Conservation (phyloP, 805 yeast species). For the Teunomyces panamensis region DNA sequence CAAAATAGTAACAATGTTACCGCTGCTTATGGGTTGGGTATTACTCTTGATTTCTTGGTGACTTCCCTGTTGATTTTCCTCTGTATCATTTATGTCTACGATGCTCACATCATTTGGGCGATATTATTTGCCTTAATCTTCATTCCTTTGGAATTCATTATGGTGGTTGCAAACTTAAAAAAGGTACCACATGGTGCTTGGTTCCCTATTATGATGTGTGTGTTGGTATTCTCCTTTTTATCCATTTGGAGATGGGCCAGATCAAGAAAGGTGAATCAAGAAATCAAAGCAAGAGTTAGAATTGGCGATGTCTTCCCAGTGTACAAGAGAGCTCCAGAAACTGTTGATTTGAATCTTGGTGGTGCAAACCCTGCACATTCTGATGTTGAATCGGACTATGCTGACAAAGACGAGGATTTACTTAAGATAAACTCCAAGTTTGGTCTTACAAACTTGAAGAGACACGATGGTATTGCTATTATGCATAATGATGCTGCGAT, state of each 20-base stretch:
- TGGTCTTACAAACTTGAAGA: slow-evolving; percentile 17
- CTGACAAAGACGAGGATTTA: slow-evolving; percentile 1
- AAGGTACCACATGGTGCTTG: slow-evolving; percentile 61
- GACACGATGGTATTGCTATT: slow-evolving; percentile 38
- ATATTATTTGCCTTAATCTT: slow-evolving; percentile 36
- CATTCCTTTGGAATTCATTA: slow-evolving; percentile 45
- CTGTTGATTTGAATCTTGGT: slow-evolving; percentile 16
- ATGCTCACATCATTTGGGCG: slow-evolving; percentile 32
- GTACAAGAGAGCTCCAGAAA: slow-evolving; percentile 14
- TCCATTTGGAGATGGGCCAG: slow-evolving; percentile 50
- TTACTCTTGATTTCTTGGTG: slow-evolving; percentile 52
- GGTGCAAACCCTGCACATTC: not conserved
- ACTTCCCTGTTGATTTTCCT: slow-evolving; percentile 48
- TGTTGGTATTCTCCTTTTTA: slow-evolving; percentile 35
- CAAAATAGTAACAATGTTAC: slow-evolving; percentile 48
- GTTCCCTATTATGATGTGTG: slow-evolving; percentile 52
- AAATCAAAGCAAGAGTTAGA: slow-evolving; percentile 29
- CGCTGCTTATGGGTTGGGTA: slow-evolving; percentile 61
- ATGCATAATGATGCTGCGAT: slow-evolving; percentile 39
- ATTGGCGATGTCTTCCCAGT: slow-evolving; percentile 34
- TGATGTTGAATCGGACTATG: slow-evolving; percentile 1
- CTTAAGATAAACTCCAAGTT: slow-evolving; percentile 16
- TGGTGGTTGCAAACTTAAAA: slow-evolving; percentile 47
- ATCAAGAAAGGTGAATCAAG: slow-evolving; percentile 37
- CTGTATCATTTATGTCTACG: slow-evolving; percentile 46